Base-by-base conservation (phyloP, 139 green algal genomes). In the Tetradesmus obliquus region DNA sequence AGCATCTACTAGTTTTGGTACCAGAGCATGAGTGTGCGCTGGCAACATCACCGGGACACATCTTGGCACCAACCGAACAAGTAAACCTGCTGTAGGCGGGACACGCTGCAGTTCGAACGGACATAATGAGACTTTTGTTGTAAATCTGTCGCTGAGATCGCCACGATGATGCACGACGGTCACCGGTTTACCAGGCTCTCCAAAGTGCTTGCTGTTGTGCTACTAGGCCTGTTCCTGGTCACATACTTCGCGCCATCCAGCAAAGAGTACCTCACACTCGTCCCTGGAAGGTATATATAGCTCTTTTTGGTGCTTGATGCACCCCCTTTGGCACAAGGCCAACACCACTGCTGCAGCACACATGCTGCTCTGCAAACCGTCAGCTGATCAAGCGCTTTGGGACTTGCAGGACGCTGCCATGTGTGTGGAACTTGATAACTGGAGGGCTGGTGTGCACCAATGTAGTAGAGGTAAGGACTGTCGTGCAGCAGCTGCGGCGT, bases 391-490 rank as follows among this genome's bases (percentile, higher is more conserved):
- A 5, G 66, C 66, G 12, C n/a, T 17, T 76, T 76, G 8, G 12
- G 57, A 24, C 6, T 22, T 84, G 76, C 86, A 94, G 92, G 53
- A 96, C 95, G 53, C 86, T 96, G 62, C 94, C 94, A 22, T 94
- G 88, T 82, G 91, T 95, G 1, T 97, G 95, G 95, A 96, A 96
- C 84, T 85, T 96, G 2, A 3, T 96, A 0, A 96, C 95, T 3
- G 91, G 90, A 19, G 92, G 92, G 3, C 94, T 97, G 12, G 20
- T 96, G 6, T 93, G 87, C 4, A 90, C 83, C 1, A 95, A 95
- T 45, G 55, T 90, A 12, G 54, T 95, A 20, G 92, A 95, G 92
- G 95, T 96, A 82, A 69, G 88, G 4, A 71, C 20, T n/a, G 5
- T 10, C 69, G 53, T 66, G 72, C 62, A 55, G 55, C 24, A 79